Evolutionary conservation across 2,329 filamentous ascomycete genomes (phyloP), one percentile per base, ranked within the genome.

Genomic region (Stemphylium lycopersici): DNA sequence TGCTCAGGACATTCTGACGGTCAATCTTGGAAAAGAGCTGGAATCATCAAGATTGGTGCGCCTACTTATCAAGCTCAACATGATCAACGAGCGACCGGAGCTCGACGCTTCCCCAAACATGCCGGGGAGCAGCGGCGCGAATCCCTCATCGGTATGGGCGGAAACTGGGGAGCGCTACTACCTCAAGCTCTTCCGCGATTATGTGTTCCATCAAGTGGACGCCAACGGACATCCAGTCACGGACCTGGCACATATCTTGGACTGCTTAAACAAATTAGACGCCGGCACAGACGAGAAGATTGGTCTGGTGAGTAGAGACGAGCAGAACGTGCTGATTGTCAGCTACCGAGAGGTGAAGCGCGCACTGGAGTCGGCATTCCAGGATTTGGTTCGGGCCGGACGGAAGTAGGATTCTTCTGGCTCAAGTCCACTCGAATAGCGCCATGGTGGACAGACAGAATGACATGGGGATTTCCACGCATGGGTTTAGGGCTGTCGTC

Each of bases 141-240:
- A 65, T 10, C 66, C 72, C 10, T 67, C 71, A 1, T 61, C 68
- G 0, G 81, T 85, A 43, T 99, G 95, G 93, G 90, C 91, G 4
- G 93, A 98, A 74, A 95, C 90, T 42, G 93, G 93, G 22, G 91
- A 96, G 67, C 86, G 93, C 24, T 98, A 96, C 73, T 90, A 91
- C 71, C 81, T 99, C 61, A 97, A 96, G 77, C 83, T 99, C 7
- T 98, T 98, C 80, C 86, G 95, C 44, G 95, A 99, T 76, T 98
- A 96, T 67, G 91, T 97, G 36, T 99, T 98, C 77, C 95, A 99
- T 74, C 93, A 96, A 69, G 92, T 97, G 11, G 92, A 98, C 72
- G 84, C 85, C 26, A 87, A 91, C 52, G 92, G 91, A 12, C 89
- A 90, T 48, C 90, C 95, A 0, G 88, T 93, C 1, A 81, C 96